Base-by-base conservation (phyloP, 169 alveolate genomes). In the Plasmodium sp. region DNA sequence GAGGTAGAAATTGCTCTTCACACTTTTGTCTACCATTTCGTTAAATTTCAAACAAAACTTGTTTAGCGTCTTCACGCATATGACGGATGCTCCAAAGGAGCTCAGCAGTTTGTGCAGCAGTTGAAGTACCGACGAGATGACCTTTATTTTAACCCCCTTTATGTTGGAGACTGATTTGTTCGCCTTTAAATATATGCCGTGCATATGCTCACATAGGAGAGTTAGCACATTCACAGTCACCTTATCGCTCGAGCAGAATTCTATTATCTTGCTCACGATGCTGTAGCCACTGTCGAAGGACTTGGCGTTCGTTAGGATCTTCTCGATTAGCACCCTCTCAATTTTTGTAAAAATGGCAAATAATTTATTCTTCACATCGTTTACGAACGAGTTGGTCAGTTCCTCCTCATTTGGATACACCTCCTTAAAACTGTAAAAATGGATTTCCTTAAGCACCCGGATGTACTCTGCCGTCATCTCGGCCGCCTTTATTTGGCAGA, bases 261-360 rank as follows among this genome's bases (percentile, higher is more conserved):
- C 95, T 2, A 91, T 91, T 67, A 81, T 75, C 84, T 81, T 91
- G 10, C 84, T 45, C 48, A 91, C 75, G 14, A 91, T 91, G 31
- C 81, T 91, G 84, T n/a, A 91, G 4, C 95, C 95, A 91, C 41
- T 67, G 18, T 91, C 95, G 48, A 91, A 91, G 0, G 95, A 81
- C 74, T 91, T 91, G 12, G 36, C 7, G 71, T 91, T 91, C 1
- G 84, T 45, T 81, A 91, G 81, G 48, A 91, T 81, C 48, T 91
- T 91, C 74, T 91, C 95, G 10, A 80, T 67, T 71, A 91, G 56
- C 12, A 82, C 74, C 41, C 12, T 81, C 27, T 81, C 33, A 27
- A 91, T 91, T 81, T 91, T 91, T 33, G 51, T 18, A 91, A 71
- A 91, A 16, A 81, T 33, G 74, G 27, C 41, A 91, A 48, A 81